These are phyloP conservation scores for Evansstolkia leycettana DNA, from an alignment of 495 filamentous ascomycete species.

Conservation along the genomic window DNA sequence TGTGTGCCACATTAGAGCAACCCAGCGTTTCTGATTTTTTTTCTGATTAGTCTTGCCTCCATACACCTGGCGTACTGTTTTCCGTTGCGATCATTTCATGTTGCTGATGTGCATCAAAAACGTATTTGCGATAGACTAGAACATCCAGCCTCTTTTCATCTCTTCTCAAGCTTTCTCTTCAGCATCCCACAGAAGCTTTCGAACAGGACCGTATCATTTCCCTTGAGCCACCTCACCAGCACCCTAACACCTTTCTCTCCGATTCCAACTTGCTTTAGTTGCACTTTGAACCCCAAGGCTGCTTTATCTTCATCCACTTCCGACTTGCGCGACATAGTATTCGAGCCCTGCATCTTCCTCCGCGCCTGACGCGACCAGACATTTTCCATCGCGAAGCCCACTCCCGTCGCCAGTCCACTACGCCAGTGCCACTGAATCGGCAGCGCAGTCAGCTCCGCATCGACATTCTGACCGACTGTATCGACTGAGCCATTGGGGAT, in stretches of 20 bases:
- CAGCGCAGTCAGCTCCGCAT: constrained; percentile 29
- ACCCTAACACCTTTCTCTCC: constrained; percentile 22
- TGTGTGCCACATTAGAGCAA: too few species aligned
- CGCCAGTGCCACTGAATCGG: constrained; percentile 42
- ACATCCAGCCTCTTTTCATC: constrained; percentile 2
- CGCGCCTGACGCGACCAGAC: constrained; percentile 64
- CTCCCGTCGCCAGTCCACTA: constrained; percentile 24
- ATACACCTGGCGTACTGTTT: too few species aligned
- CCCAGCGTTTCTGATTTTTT: too few species aligned
- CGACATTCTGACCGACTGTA: constrained; percentile 17
- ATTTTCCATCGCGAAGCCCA: constrained; percentile 47
- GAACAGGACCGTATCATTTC: constrained; percentile 62
- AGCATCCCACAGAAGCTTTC: constrained; percentile 84
- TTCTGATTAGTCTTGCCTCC: too few species aligned
- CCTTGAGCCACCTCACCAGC: constrained; percentile 61
- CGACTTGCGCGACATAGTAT: constrained; percentile 7
- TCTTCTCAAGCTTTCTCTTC: constrained; percentile 36
- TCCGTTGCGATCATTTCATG: too few species aligned
- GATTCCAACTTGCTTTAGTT: constrained; percentile 15
- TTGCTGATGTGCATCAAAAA: constrained; percentile 2
- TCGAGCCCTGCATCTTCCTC: constrained; percentile 31
- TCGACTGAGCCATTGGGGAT: constrained; percentile 17
- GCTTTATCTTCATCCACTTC: constrained; percentile 19
- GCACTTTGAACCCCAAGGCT: constrained; percentile 35
- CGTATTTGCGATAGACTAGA: too few species aligned